phyloP scores from a whole-genome alignment of 2,329 filamentous ascomycete genomes.

The Neofusicoccum cordaticola region DNA sequence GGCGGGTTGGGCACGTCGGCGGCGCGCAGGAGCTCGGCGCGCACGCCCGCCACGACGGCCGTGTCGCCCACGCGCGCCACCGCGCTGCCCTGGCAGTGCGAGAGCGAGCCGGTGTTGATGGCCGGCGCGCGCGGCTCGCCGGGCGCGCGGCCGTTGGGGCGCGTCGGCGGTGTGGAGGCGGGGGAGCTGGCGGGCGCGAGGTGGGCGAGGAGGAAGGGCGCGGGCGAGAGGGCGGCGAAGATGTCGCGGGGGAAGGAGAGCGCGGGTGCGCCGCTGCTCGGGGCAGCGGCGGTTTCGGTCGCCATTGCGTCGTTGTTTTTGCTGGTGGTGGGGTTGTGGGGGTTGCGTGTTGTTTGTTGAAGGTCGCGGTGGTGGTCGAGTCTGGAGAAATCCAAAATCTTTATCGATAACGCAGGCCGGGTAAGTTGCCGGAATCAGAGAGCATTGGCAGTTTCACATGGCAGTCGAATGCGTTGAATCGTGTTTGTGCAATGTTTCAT shows the following conservation, averaged over 20 bases:
- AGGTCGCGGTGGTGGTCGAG: background rate
- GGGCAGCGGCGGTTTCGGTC: conserved; percentile 1
- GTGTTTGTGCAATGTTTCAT: background rate
- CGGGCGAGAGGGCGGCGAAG: conserved; percentile 86
- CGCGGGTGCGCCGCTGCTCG: background rate
- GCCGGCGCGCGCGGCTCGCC: conserved; percentile 68
- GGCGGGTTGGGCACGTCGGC: conserved; percentile 68
- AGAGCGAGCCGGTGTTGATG: conserved; percentile 78
- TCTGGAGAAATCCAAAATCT: background rate
- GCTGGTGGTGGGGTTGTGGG: background rate
- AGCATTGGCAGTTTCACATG: background rate
- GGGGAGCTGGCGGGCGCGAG: conserved; percentile 47
- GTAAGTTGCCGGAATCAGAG: background rate
- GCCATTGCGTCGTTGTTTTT: background rate
- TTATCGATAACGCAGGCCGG: conserved; percentile 5
- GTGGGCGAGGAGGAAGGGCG: conserved; percentile 85
- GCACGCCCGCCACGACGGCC: conserved; percentile 88
- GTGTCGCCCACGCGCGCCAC: conserved; percentile 87
- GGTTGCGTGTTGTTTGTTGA: background rate
- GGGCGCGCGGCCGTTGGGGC: conserved; percentile 77
- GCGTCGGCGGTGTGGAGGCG: conserved; percentile 46
- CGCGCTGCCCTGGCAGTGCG: conserved; percentile 85
- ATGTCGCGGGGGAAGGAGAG: conserved; percentile 62
- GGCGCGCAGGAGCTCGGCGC: conserved; percentile 77
- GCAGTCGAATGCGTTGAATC: background rate